Conservation (phyloP, 1,139 yeast species). For the Nakaseomyces uthaithaninus region DNA sequence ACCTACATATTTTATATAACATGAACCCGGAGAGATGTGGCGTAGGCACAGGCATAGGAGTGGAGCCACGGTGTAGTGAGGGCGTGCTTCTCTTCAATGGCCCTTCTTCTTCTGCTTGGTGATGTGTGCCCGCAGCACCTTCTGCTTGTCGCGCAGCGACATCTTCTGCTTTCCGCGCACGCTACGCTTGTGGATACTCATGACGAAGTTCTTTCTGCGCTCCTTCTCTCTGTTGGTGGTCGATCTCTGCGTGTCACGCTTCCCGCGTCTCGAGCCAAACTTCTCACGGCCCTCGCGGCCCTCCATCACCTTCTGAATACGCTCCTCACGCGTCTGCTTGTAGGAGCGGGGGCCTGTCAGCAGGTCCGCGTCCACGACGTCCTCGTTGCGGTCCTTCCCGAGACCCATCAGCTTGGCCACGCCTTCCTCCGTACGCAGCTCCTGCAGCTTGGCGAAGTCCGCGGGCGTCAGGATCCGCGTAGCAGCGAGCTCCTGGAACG, state of each 20-base stretch:
- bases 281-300: conserved; percentile 91
- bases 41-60: no score
- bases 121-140: conserved; percentile 74
- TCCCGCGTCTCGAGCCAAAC: conserved; percentile 82
- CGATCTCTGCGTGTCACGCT: conserved; percentile 67
- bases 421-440: conserved; percentile 76
- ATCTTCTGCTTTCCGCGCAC: conserved; percentile 91
- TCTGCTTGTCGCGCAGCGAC: conserved; percentile 86
- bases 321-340: conserved; percentile 81
- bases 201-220: conserved; percentile 95
- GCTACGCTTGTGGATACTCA: conserved; percentile 92
- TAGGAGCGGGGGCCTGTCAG: conserved; percentile 79
- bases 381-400: conserved; percentile 54
- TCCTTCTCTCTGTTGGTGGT: conserved; percentile 95
- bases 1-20: no score
- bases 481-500: conserved; percentile 58
- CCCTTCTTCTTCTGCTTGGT: conserved; percentile 87
- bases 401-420: conserved; percentile 64
- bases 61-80: no score
- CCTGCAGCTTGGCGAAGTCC: conserved; percentile 90
- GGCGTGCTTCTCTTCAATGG: no score
- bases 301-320: conserved; percentile 76
- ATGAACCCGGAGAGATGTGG: no score
- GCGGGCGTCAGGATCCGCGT: conserved; percentile 88
- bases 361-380: conserved; percentile 67